Conservation (phyloP, 2,329 filamentous ascomycete species). For the Botrytis galanthina region DNA sequence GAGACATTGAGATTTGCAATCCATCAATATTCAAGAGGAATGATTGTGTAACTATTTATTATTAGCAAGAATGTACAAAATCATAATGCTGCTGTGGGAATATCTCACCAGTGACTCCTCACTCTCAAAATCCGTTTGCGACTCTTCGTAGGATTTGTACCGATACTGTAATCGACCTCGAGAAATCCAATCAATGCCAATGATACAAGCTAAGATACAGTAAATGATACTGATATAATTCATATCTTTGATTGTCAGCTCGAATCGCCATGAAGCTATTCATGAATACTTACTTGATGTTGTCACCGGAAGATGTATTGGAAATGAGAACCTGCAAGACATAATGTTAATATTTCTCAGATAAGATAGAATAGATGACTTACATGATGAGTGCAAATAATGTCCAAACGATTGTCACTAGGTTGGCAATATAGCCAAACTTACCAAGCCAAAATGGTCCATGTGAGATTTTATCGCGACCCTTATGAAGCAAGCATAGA, state of each 20-base stretch:
- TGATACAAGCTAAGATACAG: not conserved
- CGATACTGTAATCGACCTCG: conserved; percentile 16
- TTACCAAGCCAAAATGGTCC: conserved; percentile 56
- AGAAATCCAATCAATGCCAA: conserved; percentile 10
- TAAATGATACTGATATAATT: conserved; percentile 21
- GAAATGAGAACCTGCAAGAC: conserved; percentile 16
- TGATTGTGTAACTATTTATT: not conserved
- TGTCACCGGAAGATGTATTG: conserved; percentile 14
- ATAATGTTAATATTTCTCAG: not conserved
- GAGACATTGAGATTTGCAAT: not conserved
- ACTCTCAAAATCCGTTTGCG: not conserved
- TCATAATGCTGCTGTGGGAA: not conserved
- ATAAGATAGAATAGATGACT: not conserved
- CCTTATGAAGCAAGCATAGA: conserved; percentile 40
- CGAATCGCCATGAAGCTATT: not conserved
- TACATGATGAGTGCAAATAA: conserved; percentile 58
- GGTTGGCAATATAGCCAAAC: conserved; percentile 58
- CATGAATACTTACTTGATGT: conserved; percentile 16
- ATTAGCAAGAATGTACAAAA: not conserved
- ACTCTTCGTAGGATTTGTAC: not conserved
- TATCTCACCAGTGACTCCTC: conserved; percentile 13
- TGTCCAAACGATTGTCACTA: conserved; percentile 55
- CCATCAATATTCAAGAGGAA: not conserved
- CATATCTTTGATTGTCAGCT: conserved; percentile 9
- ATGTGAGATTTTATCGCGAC: conserved; percentile 56